A percentile compares a stretch with the other conserved stretches of the same genome.
Conservation (phyloP, 495 filamentous ascomycete genomes). For the Letharia columbiana region DNA sequence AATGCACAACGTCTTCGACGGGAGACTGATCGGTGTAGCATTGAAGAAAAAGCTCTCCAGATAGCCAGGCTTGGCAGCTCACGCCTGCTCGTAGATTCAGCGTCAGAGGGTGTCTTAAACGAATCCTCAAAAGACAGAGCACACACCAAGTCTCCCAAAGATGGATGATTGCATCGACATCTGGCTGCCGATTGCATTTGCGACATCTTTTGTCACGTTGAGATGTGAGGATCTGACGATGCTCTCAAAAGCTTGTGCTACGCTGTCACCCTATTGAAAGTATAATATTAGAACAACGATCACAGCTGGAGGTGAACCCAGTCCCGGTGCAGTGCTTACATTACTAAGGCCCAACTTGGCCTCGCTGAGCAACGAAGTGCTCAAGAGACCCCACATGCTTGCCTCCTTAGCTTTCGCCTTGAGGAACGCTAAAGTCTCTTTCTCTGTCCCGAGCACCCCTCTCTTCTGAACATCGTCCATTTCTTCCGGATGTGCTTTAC, state of each 20-base stretch:
- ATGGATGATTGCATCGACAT: slow-evolving; percentile 61
- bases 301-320: background rate
- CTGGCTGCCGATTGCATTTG: slow-evolving; percentile 62
- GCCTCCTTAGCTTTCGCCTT: slow-evolving; percentile 83
- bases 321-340: slow-evolving; percentile 31
- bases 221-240: slow-evolving; percentile 75
- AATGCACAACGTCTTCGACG: slow-evolving; percentile 70
- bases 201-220: slow-evolving; percentile 65
- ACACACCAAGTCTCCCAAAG: slow-evolving; percentile 66
- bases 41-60: slow-evolving; percentile 67
- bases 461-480: slow-evolving; percentile 60
- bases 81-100: slow-evolving; percentile 34
- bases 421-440: slow-evolving; percentile 73
- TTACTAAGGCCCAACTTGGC: slow-evolving; percentile 66
- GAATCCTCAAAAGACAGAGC: background rate
- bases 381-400: slow-evolving; percentile 80
- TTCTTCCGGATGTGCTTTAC: slow-evolving; percentile 70
- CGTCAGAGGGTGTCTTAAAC: slow-evolving; percentile 22
- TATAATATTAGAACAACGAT: slow-evolving; percentile 1
- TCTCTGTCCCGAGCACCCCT: slow-evolving; percentile 67
- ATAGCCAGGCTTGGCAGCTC: slow-evolving; percentile 54
- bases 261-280: slow-evolving; percentile 60
- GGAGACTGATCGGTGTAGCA: slow-evolving; percentile 58
- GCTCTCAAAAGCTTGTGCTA: slow-evolving; percentile 66
- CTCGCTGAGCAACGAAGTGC: slow-evolving; percentile 77